Evolutionary conservation across 306 rosid species (phyloP), one percentile per base, ranked within the genome.

Genomic region (apple (Malus domestica)): DNA sequence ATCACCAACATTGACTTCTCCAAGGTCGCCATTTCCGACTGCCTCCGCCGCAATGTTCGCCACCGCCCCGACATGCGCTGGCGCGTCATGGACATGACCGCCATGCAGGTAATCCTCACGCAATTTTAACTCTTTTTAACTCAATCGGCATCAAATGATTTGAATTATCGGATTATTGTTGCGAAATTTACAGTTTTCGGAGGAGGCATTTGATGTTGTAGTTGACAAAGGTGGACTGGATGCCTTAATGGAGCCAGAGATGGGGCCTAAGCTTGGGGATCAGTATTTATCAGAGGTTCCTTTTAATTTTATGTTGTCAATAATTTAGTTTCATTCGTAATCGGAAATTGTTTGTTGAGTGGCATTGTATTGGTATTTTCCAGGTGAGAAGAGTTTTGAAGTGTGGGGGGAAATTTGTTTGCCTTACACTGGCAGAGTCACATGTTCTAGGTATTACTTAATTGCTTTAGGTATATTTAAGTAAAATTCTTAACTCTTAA

Each of bases 151-250:
- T 61, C 18, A 1, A 32, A 52, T 68, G 33, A 19, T 46, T 35
- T 6, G 22, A n/a, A 52, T 68, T 14, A 19, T 60, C 14, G 4
- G 57, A n/a, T 29, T 15, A n/a, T 60, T 20, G 42, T 23, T 68
- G 33, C 70, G 16, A 29, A 38, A 20, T 71, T 68, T 73, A 68
- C 85, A 91, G 98, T 83, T 94, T 67, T 83, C 64, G 75, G 89
- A 89, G 27, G 91, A 79, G 32, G 80, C 76, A 19, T 92, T 92
- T 58, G 83, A 72, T 76, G 87, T 78, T 7, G 89, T 95, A 27
- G 71, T 95, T 77, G 98, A 95, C 76, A 95, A 95, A 87, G 98
- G 98, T 73, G 98, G 97, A 65, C 80, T 95, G 87, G 98, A 95
- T 81, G 98, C 98, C 78, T 80, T 95, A 55, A 95, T 92, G 98